Evolutionary conservation across 192 early-diverging fungal genomes (phyloP).

Genomic region (Backusella mclennaniae): DNA sequence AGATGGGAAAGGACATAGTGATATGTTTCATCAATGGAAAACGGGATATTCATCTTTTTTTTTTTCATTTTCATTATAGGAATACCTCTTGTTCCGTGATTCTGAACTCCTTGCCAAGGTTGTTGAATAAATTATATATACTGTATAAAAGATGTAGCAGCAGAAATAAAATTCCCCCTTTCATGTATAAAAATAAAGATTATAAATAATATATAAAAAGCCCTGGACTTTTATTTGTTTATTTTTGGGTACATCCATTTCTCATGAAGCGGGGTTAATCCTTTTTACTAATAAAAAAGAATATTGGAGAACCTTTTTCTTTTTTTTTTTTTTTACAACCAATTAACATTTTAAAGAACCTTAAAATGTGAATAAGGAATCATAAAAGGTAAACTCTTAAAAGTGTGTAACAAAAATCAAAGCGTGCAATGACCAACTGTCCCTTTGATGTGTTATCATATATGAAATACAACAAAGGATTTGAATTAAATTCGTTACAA

Average conservation of each 20-base stretch:
- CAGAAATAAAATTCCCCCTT: not conserved
- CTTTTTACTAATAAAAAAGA: not conserved
- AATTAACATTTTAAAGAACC: not conserved
- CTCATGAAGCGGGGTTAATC: not conserved
- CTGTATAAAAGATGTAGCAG: not conserved
- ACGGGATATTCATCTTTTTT: not conserved
- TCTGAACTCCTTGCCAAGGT: constrained; percentile 95
- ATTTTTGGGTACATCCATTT: not conserved
- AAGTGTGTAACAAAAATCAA: not conserved
- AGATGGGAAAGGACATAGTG: not conserved
- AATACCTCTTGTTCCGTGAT: constrained; percentile 90
- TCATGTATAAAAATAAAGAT: not conserved
- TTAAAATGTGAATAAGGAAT: not conserved
- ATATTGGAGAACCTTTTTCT: not conserved
- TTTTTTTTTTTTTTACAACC: not conserved
- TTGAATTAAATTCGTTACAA: too few species aligned
- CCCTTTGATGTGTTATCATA: not conserved
- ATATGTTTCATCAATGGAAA: not conserved
- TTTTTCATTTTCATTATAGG: constrained; percentile 33
- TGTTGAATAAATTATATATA: constrained; percentile 35
- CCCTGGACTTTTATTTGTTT: not conserved
- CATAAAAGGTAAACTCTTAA: not conserved
- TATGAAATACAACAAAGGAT: too few species aligned
- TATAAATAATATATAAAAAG: not conserved
- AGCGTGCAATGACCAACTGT: not conserved